Evolutionary conservation across 306 rosid genomes (phyloP), one percentile per base, ranked within the genome.

Genomic region (Oemleria cerasiformis): DNA sequence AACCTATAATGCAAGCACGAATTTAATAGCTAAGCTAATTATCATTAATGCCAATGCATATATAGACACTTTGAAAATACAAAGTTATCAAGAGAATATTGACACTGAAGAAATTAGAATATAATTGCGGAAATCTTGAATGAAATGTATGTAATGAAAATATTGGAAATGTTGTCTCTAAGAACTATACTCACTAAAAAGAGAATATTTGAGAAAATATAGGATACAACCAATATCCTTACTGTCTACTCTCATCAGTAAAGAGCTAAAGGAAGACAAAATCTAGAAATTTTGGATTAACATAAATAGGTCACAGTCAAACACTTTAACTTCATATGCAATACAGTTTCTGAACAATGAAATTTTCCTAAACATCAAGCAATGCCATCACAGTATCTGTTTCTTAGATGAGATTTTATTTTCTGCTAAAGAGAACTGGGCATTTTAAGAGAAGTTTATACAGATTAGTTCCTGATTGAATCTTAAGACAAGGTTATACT

Each of bases 231-330:
- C 3, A 21, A 17, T 51, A 51, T 51, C 15, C 10, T 11, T 5
- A 20, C 10, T 5, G 7, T 43, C 42, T 42, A 70, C 43, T 55
- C 42, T 25, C 54, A 40, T 44, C 61, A 48, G 25, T 70, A 8
- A 43, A 70, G 57, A 56, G 54, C 64, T 14, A 70, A 70, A 42
- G 54, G 65, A 9, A 56, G 57, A 42, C 5, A 56, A 57, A 23
- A 23, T 56, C 65, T 16, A 41, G 16, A 55, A n/a, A 1, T 40
- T 14, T 39, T 20, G 53, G 53, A 55, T 10, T 69, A 14, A 25
- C 16, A 9, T 42, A 38, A 19, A 8, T 8, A 56, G 21, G 43
- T 40, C 14, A 14, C 14, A 14, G 38, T 12, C 48, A 11, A 38
- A 53, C 5, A 23, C 9, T 68, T 38, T 16, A 36, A 20, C 17